Conservation (phyloP, 805 yeast genomes). For the Tanozyma kutaoensis region DNA sequence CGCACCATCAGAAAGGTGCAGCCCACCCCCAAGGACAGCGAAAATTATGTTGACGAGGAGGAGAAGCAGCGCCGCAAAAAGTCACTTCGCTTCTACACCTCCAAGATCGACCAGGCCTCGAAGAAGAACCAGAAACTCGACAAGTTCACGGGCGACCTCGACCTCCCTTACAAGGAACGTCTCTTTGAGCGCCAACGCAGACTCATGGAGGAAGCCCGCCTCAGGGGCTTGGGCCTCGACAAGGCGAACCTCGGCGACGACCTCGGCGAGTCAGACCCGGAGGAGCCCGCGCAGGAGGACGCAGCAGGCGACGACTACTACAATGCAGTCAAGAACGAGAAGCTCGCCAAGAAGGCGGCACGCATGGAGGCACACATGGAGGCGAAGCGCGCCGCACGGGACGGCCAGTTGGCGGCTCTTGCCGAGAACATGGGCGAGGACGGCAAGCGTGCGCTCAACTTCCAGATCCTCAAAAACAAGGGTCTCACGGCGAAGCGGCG, state of each 20-base stretch:
- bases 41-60: constrained; percentile 52
- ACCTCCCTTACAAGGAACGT: constrained; percentile 85
- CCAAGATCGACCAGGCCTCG: constrained; percentile 83
- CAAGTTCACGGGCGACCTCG: constrained; percentile 68
- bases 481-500: constrained; percentile 89
- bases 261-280: constrained; percentile 31
- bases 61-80: constrained; percentile 73
- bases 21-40: background rate
- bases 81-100: constrained; percentile 87
- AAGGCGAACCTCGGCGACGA: constrained; percentile 42
- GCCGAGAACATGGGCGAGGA: constrained; percentile 54
- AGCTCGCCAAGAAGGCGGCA: constrained; percentile 33
- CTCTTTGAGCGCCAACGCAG: constrained; percentile 83
- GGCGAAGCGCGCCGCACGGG: constrained; percentile 71
- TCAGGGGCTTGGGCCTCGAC: constrained; percentile 48
- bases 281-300: constrained; percentile 35
- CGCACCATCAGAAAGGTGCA: constrained; percentile 31
- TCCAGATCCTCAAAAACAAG: constrained; percentile 90
- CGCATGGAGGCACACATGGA: constrained; percentile 52
- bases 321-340: constrained; percentile 34
- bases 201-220: constrained; percentile 74
- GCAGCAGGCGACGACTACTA: constrained; percentile 46
- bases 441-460: constrained; percentile 91
- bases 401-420: constrained; percentile 69
- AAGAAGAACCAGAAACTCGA: constrained; percentile 38